Evolutionary conservation across 2,329 filamentous ascomycete genomes (phyloP).

Genomic region (Clathrospora elynae): DNA sequence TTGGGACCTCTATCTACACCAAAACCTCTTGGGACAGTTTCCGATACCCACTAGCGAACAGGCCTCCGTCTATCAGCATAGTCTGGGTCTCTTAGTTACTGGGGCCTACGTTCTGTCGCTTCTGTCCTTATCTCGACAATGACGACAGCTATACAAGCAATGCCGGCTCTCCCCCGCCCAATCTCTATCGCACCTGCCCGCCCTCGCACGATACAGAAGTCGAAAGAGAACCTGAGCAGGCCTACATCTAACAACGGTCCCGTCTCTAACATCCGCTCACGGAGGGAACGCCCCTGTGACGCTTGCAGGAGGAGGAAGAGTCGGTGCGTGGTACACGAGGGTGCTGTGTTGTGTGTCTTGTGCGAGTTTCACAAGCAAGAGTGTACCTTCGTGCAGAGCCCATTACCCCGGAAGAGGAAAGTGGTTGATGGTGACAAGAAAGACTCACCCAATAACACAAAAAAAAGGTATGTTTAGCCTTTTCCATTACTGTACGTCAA

Average conservation of each 20-base stretch:
- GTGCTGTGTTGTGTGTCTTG: constrained; percentile 71
- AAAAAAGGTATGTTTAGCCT: constrained; percentile 68
- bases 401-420: constrained; percentile 80
- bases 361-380: constrained; percentile 79
- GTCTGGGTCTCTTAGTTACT: constrained; percentile 27
- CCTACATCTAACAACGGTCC: constrained; percentile 42
- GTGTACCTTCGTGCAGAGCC: constrained; percentile 78
- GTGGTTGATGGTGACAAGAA: constrained; percentile 67
- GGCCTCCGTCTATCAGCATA: constrained; percentile 36
- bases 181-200: constrained; percentile 54
- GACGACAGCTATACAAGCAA: constrained; percentile 55
- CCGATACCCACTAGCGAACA: constrained; percentile 38
- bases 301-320: constrained; percentile 74
- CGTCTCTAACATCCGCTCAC: constrained; percentile 47
- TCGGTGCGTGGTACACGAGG: constrained; percentile 79
- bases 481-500: constrained; percentile 18
- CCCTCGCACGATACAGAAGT: constrained; percentile 48
- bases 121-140: constrained; percentile 48
- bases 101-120: too few relatives aligned
- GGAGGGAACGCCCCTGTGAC: constrained; percentile 59
- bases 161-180: constrained; percentile 51
- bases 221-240: constrained; percentile 52
- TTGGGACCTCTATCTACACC: constrained; percentile 33
- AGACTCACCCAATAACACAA: constrained; percentile 60
- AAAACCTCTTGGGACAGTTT: constrained; percentile 40